Evolutionary conservation across 495 filamentous ascomycete species (phyloP).

Genomic region (Cairneyella variabilis): DNA sequence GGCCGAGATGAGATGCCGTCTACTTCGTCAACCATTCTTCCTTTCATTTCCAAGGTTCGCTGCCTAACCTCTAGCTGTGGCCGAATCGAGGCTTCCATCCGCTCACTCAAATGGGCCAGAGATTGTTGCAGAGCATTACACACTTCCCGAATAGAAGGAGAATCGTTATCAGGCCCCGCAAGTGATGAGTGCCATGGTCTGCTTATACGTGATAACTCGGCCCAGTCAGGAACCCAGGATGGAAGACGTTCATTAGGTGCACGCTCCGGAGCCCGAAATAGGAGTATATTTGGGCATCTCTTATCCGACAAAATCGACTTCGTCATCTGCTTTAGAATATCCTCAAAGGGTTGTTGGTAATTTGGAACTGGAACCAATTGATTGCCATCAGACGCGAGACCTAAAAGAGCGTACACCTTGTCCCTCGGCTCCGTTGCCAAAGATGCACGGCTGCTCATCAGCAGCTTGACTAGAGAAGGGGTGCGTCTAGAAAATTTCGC

Average conservation of each 20-base stretch:
- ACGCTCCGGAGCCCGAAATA: constrained; percentile 4
- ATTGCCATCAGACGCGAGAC: not conserved
- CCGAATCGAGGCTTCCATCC: too few relatives aligned
- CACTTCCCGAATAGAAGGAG: too few relatives aligned
- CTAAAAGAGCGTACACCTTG: constrained; percentile 6
- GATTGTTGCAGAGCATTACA: too few relatives aligned
- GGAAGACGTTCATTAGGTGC: constrained; percentile 4
- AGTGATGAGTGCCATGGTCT: too few relatives aligned
- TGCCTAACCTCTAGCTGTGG: too few relatives aligned
- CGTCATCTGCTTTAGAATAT: constrained; percentile 3
- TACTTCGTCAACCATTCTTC: too few relatives aligned
- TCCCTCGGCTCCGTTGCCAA: constrained; percentile 7
- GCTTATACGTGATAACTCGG: not conserved
- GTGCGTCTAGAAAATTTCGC: not conserved
- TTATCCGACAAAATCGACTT: not conserved
- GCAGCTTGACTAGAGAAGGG: not conserved
- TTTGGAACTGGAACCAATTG: constrained; percentile 3
- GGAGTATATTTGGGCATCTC: constrained; percentile 5
- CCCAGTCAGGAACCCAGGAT: constrained; percentile 11
- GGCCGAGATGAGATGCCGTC: too few relatives aligned
- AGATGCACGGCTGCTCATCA: constrained; percentile 6
- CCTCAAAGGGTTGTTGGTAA: not conserved
- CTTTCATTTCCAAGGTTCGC: too few relatives aligned
- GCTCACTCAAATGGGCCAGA: too few relatives aligned
- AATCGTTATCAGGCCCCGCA: too few relatives aligned